A percentile compares a stretch with the other conserved stretches of the same genome.
Conservation (phyloP, 2,329 filamentous ascomycete genomes). For the Zalaria obscura region DNA sequence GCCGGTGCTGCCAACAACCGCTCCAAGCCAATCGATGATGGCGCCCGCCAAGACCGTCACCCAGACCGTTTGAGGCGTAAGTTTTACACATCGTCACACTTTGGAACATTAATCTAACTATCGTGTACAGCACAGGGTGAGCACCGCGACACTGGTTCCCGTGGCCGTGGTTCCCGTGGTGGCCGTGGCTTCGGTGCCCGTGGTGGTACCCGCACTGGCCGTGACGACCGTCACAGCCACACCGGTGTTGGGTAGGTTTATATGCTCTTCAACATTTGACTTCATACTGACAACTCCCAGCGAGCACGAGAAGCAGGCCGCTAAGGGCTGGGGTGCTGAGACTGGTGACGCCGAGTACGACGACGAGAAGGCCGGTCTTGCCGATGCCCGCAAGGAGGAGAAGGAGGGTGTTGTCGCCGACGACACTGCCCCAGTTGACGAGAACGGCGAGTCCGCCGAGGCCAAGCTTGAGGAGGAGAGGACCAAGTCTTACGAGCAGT, state of each 20-base stretch:
- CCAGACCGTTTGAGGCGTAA: conserved; percentile 22
- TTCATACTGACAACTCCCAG: conserved; percentile 26
- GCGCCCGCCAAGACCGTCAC: conserved; percentile 34
- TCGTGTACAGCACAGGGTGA: conserved; percentile 13
- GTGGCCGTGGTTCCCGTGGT: conserved; percentile 34
- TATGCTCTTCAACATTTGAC: neutral
- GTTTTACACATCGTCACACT: conserved; percentile 7
- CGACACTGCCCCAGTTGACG: conserved; percentile 24
- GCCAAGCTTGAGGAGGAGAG: conserved; percentile 53
- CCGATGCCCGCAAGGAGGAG: conserved; percentile 73
- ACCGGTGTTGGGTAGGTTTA: conserved; percentile 40
- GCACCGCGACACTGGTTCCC: conserved; percentile 28
- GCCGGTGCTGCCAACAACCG: conserved; percentile 75
- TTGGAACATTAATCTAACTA: neutral
- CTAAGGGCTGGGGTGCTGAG: conserved; percentile 75
- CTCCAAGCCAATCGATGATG: conserved; percentile 61
- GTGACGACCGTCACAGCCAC: conserved; percentile 50
- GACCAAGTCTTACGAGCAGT: conserved; percentile 79
- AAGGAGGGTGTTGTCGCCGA: conserved; percentile 42
- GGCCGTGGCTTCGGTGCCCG: conserved; percentile 41
- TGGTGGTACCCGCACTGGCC: conserved; percentile 28
- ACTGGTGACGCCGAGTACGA: conserved; percentile 74
- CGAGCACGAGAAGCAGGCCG: conserved; percentile 74
- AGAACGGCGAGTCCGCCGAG: conserved; percentile 18
- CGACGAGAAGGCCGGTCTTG: conserved; percentile 84